Evolutionary conservation across 306 rosid genomes (phyloP).

Genomic region (Prunus davidiana): DNA sequence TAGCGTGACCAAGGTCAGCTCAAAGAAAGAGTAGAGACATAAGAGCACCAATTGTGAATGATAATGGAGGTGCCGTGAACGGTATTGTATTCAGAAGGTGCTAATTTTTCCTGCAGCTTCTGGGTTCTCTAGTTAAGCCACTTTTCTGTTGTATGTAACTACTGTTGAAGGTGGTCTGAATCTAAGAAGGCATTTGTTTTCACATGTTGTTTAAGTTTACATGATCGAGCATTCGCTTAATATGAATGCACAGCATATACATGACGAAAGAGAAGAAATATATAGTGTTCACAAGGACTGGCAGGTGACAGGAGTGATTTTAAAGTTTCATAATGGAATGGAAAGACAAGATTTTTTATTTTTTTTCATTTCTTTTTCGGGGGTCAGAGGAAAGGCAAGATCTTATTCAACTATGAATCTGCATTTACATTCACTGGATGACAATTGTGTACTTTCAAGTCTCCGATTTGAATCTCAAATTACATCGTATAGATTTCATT

Average conservation of each 20-base stretch:
- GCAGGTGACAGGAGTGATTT: not conserved
- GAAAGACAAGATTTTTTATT: too few relatives aligned
- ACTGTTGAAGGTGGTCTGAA: slow-evolving; percentile 17
- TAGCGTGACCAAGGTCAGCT: slow-evolving; percentile 32
- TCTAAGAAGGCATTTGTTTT: not conserved
- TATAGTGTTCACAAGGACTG: too few relatives aligned
- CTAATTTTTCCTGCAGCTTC: slow-evolving; percentile 40
- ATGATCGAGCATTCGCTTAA: not conserved
- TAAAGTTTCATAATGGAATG: too few relatives aligned
- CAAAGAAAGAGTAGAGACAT: slow-evolving; percentile 2
- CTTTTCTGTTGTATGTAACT: slow-evolving; percentile 19
- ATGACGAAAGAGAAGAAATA: not conserved
- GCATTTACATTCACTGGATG: too few relatives aligned
- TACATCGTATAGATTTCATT: too few relatives aligned
- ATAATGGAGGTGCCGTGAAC: slow-evolving; percentile 31
- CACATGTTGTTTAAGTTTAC: not conserved
- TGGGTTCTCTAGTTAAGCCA: not conserved
- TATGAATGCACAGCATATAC: not conserved
- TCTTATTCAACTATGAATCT: too few relatives aligned
- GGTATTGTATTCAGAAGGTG: slow-evolving; percentile 44
- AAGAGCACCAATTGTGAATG: slow-evolving; percentile 32
- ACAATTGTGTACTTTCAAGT: too few relatives aligned
- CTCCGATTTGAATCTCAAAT: too few relatives aligned
- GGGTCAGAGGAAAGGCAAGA: too few relatives aligned
- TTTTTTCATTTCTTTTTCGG: too few relatives aligned